Evolutionary conservation across 2,329 filamentous ascomycete genomes (phyloP), one percentile per base, ranked within the genome.

Genomic region (Cladophialophora immunda): DNA sequence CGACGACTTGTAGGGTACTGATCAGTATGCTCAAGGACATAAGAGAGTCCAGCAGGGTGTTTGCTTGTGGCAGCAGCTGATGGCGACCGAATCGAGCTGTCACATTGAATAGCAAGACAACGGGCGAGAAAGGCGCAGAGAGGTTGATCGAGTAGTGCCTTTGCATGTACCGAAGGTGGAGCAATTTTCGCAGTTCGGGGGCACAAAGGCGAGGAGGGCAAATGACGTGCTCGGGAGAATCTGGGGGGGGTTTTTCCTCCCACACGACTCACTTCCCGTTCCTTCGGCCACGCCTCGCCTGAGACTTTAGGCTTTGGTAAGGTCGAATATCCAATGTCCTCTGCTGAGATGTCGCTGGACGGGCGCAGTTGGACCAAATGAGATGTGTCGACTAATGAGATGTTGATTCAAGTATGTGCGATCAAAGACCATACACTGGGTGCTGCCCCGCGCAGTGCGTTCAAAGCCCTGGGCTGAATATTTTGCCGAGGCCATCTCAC

Each of bases 1-100:
- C 72, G 65, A 69, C 68, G 68, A 73, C 71, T 67, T 72, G 70
- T 38, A 73, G 62, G 52, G 65, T 67, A 34, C 69, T 71, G 36
- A 73, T 73, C 52, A 73, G 55, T 61, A 73, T 68, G 68, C 58
- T 72, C 67, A 73, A 64, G 66, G 64, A 72, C 71, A 73, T 73
- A 72, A 70, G 71, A 71, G 63, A 57, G 45, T 61, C 36, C 55
- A 58, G 15, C 19, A 5, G 30, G 25, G 15, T 22, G 45, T 53
- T 30, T 36, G 45, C 34, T 41, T 36, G 41, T 45, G n/a, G n/a
- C 34, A 34, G n/a, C 30, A 36, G 47, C 38, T 25, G 54, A 34
- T n/a, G 30, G 32, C 38, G 55, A 57, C 38, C 17, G n/a, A 34
- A 52, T 27, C 27, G 19, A 58, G 29, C 1, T 58, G 41, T 34